Conservation (phyloP, 176 grass and related monocot species). For the Ananas comosus region DNA sequence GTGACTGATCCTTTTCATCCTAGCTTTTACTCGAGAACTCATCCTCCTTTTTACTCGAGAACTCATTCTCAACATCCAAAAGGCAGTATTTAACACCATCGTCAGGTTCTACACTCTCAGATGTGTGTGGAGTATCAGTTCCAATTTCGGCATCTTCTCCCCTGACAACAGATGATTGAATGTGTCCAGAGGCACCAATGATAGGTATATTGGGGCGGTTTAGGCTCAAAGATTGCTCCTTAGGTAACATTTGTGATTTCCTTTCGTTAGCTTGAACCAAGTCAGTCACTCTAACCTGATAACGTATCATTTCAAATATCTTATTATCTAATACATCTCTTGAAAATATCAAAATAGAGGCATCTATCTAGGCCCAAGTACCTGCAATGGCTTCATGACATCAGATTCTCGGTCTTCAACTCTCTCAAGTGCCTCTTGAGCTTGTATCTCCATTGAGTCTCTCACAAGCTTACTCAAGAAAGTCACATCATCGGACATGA, state of each 20-base stretch:
- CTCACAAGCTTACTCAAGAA: slow-evolving; percentile 93
- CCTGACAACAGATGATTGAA: slow-evolving; percentile 10
- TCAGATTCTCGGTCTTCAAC: slow-evolving; percentile 32
- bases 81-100: slow-evolving; percentile 75
- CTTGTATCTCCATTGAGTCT: slow-evolving; percentile 85
- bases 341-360: neutral
- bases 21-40: slow-evolving; percentile 20
- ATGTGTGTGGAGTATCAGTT: slow-evolving; percentile 2
- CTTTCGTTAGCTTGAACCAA: slow-evolving; percentile 45
- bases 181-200: slow-evolving; percentile 15
- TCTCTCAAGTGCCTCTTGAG: slow-evolving; percentile 58
- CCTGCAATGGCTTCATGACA: slow-evolving; percentile 77
- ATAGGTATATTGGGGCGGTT: slow-evolving; percentile 42
- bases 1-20: slow-evolving; percentile 35
- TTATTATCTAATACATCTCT: slow-evolving; percentile 14
- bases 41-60: slow-evolving; percentile 30
- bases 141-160: slow-evolving; percentile 12
- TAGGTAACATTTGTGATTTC: slow-evolving; percentile 26
- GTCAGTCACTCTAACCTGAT: slow-evolving; percentile 79
- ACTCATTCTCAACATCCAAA: slow-evolving; percentile 30
- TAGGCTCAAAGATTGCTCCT: slow-evolving; percentile 49
- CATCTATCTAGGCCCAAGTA: slow-evolving; percentile 9
- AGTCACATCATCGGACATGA: slow-evolving; percentile 96
- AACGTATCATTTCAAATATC: slow-evolving; percentile 12
- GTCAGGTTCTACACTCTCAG: slow-evolving; percentile 29